These are phyloP conservation scores for Helotiales sp. DNA, from an alignment of 2,329 filamentous ascomycete genomes.

Conservation along the genomic window DNA sequence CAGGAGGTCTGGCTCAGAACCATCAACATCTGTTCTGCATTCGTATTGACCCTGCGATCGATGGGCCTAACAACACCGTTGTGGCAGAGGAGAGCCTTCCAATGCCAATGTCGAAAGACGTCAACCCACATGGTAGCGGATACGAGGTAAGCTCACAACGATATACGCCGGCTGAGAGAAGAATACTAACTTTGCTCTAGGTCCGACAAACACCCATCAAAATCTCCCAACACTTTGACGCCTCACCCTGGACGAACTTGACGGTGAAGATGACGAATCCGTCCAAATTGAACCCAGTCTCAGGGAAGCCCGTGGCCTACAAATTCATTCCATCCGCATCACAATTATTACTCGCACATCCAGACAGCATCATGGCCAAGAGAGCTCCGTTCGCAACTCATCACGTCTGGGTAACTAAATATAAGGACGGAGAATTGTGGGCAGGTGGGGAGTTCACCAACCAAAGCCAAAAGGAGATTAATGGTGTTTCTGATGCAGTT, in stretches of 20 bases:
- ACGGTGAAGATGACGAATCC: conserved; percentile 91
- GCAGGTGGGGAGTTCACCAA: conserved; percentile 45
- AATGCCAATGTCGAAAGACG: conserved; percentile 50
- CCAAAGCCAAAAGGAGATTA: conserved; percentile 39
- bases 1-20: conserved; percentile 62
- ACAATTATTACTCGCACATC: conserved; percentile 76
- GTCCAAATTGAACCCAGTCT: conserved; percentile 78
- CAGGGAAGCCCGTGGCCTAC: conserved; percentile 80
- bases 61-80: conserved; percentile 58
- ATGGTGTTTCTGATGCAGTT: conserved; percentile 65
- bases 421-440: conserved; percentile 57
- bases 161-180: not conserved
- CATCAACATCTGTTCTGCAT: conserved; percentile 61
- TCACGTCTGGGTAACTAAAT: conserved; percentile 86
- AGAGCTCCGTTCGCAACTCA: conserved; percentile 85
- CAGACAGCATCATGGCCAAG: conserved; percentile 84
- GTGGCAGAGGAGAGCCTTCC: conserved; percentile 59
- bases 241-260: conserved; percentile 55
- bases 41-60: conserved; percentile 61
- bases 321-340: conserved; percentile 88
- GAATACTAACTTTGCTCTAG: conserved; percentile 5
- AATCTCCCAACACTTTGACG: conserved; percentile 50
- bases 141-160: conserved; percentile 49
- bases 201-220: conserved; percentile 51
- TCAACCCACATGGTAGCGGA: conserved; percentile 58